Evolutionary conservation across 192 early-diverging fungal genomes (phyloP).

Genomic region (Mortierella hygrophila): DNA sequence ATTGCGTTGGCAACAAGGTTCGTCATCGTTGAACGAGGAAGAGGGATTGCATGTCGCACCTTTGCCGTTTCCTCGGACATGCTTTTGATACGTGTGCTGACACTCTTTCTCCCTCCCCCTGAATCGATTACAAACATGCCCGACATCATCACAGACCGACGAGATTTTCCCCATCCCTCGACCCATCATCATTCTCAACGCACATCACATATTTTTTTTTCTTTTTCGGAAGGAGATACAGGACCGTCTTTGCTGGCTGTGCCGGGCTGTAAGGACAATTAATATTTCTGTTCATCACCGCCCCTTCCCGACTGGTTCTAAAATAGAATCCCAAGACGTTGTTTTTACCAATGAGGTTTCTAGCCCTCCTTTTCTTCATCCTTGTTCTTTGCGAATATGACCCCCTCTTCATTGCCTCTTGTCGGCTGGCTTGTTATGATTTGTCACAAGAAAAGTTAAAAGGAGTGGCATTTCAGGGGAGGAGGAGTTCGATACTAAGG

Average conservation of each 20-base stretch:
- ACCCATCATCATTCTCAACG: neutral
- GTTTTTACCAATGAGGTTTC: too few species aligned
- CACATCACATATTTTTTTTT: neutral
- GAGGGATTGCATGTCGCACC: neutral
- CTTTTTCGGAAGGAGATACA: neutral
- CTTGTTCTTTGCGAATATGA: too few species aligned
- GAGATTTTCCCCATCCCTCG: neutral
- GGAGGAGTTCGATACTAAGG: too few species aligned
- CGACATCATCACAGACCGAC: neutral
- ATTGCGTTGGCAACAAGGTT: neutral
- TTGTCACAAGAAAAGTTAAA: too few species aligned
- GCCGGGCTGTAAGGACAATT: neutral
- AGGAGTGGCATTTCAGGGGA: too few species aligned
- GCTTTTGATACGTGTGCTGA: too few species aligned
- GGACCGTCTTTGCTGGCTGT: neutral
- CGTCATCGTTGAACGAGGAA: neutral
- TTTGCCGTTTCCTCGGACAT: neutral
- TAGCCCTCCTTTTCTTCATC: too few species aligned
- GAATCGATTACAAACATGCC: conserved; percentile 3
- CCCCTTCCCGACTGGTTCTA: neutral
- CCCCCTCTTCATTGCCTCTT: too few species aligned
- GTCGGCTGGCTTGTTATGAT: too few species aligned
- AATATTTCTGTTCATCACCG: neutral
- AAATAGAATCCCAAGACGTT: neutral
- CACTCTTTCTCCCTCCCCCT: neutral